phyloP scores from a whole-genome alignment of 768 basidiomycete species.

The Sarcomyxa edulis region DNA sequence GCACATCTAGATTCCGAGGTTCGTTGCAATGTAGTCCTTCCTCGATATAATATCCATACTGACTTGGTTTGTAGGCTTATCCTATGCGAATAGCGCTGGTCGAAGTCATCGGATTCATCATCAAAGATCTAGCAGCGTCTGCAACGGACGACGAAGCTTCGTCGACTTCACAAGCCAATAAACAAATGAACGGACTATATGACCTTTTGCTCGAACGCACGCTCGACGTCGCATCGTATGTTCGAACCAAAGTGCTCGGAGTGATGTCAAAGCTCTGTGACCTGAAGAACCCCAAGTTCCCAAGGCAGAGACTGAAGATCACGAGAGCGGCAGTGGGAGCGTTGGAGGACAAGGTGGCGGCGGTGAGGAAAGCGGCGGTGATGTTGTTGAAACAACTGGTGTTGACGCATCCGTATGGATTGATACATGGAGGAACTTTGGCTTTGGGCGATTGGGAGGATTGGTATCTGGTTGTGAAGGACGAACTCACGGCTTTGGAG shows the following conservation, averaged over 20 bases:
- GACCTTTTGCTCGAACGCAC: conserved; percentile 83
- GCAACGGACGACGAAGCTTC: conserved; percentile 44
- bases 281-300: conserved; percentile 74
- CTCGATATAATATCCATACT: not conserved
- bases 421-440: conserved; percentile 79
- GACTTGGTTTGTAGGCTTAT: conserved; percentile 57
- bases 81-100: conserved; percentile 95
- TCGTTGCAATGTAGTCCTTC: conserved; percentile 10
- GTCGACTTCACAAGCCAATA: conserved; percentile 45
- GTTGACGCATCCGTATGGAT: conserved; percentile 83
- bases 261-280: conserved; percentile 71
- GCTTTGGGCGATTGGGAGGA: conserved; percentile 68
- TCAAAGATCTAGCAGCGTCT: conserved; percentile 69
- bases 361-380: conserved; percentile 82
- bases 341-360: conserved; percentile 85
- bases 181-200: conserved; percentile 77
- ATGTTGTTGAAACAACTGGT: conserved; percentile 71
- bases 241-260: conserved; percentile 81
- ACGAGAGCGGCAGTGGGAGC: conserved; percentile 73
- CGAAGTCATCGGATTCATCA: conserved; percentile 83
- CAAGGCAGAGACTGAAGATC: conserved; percentile 75
- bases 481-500: conserved; percentile 70
- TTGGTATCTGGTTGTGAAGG: conserved; percentile 56
- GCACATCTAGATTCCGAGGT: conserved; percentile 92
- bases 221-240: conserved; percentile 85